Evolutionary conservation across 495 filamentous ascomycete genomes (phyloP), one percentile per base, ranked within the genome.

Genomic region (Penicillium canescens): DNA sequence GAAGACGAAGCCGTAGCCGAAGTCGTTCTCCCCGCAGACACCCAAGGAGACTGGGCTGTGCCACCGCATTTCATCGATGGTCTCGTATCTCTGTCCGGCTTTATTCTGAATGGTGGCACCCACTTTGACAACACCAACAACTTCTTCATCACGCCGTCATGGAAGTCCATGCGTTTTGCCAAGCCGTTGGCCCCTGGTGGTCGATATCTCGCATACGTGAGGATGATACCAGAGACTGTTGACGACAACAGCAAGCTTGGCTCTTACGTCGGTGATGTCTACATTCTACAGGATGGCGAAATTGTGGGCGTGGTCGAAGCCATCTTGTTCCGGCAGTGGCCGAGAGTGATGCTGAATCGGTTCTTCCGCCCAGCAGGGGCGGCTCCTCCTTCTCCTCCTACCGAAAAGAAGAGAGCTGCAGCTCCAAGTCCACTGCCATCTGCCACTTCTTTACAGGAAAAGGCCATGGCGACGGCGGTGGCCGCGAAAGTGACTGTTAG

Each of bases 21-120:
- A 6, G 63, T 81, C 23, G 57, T 39, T 39, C 18, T 39, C 6
- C 37, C 37, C 3, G 12, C 37, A 39, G 12, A 39, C 37, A 39
- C 37, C 37, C 37, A 39, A n/a, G 41, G 21, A n/a, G 20, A 43
- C 6, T 43, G 41, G 41, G 14, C n/a, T 36, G 51, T 54, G 16
- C 35, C 35, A 11, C 61, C 56, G 63, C 78, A 47, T 67, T 80
- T 40, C 72, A 78, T 83, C 49, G 80, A 83, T 57, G 73, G 68
- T 45, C 42, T 80, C 12, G 66, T 62, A 31, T 78, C 81, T 55
- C 52, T 81, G 14, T 71, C 76, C 8, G 80, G 80, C 16, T 82
- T 83, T 59, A 77, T 81, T 43, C 63, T 80, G 56, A 82, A 82
- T 53, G 76, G 60, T 16, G 72, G 68, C 9, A 75, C 77, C 24